Conservation (phyloP, 1,139 yeast genomes). For the Scheffersomyces quercinus region DNA sequence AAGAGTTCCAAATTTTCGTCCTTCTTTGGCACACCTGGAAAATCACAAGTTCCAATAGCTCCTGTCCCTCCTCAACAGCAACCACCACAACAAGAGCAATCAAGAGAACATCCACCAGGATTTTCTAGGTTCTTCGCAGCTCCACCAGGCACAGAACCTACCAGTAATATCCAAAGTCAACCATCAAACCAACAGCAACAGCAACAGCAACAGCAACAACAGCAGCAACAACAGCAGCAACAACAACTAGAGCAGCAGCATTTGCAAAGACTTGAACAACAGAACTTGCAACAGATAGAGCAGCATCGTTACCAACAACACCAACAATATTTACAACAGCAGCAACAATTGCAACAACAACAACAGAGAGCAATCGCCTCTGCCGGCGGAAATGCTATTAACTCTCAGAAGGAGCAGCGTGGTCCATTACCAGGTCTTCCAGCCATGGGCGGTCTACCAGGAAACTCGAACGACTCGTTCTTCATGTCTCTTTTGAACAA, state of each 20-base stretch:
- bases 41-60: constrained; percentile 7
- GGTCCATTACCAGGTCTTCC: neutral
- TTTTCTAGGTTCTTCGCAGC: constrained; percentile 20
- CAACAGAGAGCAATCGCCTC: no score
- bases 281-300: constrained; percentile 3
- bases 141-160: constrained; percentile 1
- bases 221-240: constrained; percentile 4
- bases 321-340: constrained; percentile 5
- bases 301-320: constrained; percentile 1
- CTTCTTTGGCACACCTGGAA: constrained; percentile 33
- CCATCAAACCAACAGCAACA: constrained; percentile 1
- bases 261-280: constrained; percentile 4
- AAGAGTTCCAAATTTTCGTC: constrained; percentile 51
- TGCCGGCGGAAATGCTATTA: no score
- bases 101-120: constrained; percentile 7
- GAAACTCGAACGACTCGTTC: constrained; percentile 46
- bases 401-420: no score
- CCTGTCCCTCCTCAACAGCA: constrained; percentile 3
- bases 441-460: constrained; percentile 2
- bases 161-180: constrained; percentile 1
- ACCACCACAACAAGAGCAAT: neutral
- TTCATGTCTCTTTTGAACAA: constrained; percentile 54
- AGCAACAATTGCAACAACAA: constrained; percentile 1
- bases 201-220: neutral
- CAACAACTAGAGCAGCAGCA: constrained; percentile 4